Evolutionary conservation across 2,329 filamentous ascomycete species (phyloP), one percentile per base, ranked within the genome.

Genomic region (Diaporthe longicolla): DNA sequence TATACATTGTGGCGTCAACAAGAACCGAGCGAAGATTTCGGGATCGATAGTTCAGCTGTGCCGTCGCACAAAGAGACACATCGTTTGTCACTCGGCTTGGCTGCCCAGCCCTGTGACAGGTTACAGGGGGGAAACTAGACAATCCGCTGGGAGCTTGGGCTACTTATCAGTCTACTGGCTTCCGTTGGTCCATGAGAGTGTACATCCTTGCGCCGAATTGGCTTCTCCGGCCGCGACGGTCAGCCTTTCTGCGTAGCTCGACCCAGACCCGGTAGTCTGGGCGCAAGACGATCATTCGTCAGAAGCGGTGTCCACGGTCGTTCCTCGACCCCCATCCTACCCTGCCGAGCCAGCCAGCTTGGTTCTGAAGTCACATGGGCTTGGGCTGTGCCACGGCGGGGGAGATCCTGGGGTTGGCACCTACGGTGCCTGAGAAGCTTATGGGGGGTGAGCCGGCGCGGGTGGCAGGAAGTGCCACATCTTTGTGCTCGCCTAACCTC

Each of bases 181-280:
- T 73, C 71, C 71, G 26, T 66, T 73, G 55, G 71, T 73, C 71
- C 71, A 70, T 73, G 29, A 50, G 24, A n/a, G 61, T 26, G 57
- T 43, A 61, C 61, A 59, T 48, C 71, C 71, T 48, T 72, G 61
- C 17, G 37, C 37, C 48, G 37, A 66, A 37, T 58, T 43, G 50
- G 61, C 61, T 37, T 48, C 35, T 66, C 58, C 24, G n/a, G 50
- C 35, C 19, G 50, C 48, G 19, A 45, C 6, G 26, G 43, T 68
- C 40, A 57, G 63, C 70, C 57, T 19, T n/a, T 61, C 29, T 52
- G 45, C 45, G 63, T 48, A 66, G 59, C 50, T 65, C 35, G 35
- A 37, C 11, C 54, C 72, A 57, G 66, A 73, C 66, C 72, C 68
- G 68, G 72, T 48, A 58, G 57, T 71, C 72, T 73, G 68, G 68